A percentile compares a stretch with the other conserved stretches of the same genome.
Evolutionary conservation across 192 early-diverging fungal genomes (phyloP).

Genomic region (Backusella psychrophila): DNA sequence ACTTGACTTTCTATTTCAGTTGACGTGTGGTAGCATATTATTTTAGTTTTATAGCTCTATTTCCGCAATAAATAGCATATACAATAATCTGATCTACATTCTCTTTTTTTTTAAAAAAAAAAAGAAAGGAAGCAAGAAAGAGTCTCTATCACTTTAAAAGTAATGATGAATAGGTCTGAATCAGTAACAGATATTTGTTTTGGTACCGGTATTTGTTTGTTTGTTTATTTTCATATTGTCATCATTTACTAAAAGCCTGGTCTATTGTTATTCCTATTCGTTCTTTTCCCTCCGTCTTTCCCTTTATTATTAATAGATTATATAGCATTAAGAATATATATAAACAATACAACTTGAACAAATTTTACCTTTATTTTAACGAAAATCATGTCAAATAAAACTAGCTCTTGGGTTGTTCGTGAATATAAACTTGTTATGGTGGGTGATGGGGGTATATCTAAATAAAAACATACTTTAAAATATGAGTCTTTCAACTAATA

Average conservation of each 20-base stretch:
- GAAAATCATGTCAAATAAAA: conserved; percentile 7
- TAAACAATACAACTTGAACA: background rate
- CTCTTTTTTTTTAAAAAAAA: too few species aligned
- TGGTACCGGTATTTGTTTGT: background rate
- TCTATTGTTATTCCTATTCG: background rate
- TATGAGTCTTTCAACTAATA: background rate
- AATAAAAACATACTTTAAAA: background rate
- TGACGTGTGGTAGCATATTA: too few species aligned
- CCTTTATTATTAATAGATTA: background rate
- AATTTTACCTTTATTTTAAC: background rate
- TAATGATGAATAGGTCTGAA: background rate
- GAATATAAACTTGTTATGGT: conserved; percentile 57
- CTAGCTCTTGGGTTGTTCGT: background rate
- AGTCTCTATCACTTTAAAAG: background rate
- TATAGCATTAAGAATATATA: background rate
- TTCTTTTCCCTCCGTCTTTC: background rate
- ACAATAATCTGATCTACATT: too few species aligned
- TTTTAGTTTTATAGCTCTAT: too few species aligned
- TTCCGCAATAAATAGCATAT: too few species aligned
- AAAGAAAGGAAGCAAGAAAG: too few species aligned
- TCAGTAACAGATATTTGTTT: background rate
- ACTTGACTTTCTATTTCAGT: too few species aligned
- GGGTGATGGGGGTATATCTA: conserved; percentile 46
- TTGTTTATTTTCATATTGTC: background rate
- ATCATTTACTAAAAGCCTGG: background rate